Conservation (phyloP, 257 asterid genomes). For the Nicotiana knightiana region DNA sequence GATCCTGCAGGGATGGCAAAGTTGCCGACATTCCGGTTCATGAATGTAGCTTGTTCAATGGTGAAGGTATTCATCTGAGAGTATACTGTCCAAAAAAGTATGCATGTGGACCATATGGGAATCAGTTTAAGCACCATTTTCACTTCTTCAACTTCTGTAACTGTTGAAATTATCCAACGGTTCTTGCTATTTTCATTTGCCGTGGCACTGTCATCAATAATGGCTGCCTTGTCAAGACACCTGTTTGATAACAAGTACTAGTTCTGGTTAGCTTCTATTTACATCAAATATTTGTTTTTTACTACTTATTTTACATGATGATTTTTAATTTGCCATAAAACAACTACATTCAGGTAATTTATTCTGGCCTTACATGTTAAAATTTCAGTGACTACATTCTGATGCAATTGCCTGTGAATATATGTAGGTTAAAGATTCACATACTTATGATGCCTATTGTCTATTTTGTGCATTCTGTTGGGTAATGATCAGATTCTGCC, state of each 20-base stretch:
- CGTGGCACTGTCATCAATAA: slow-evolving; percentile 25
- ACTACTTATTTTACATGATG: neutral
- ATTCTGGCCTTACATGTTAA: neutral
- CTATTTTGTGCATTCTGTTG: neutral
- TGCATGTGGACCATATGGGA: slow-evolving; percentile 87
- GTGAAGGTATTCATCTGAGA: slow-evolving; percentile 89
- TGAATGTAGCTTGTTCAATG: slow-evolving; percentile 82
- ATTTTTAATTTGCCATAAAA: neutral
- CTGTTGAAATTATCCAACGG: slow-evolving; percentile 36
- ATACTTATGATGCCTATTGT: neutral
- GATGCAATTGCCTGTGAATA: neutral
- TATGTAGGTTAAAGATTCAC: neutral
- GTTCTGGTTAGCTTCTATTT: neutral
- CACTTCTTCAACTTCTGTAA: slow-evolving; percentile 76
- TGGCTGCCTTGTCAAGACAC: slow-evolving; percentile 80
- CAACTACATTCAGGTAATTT: neutral
- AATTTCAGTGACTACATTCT: neutral
- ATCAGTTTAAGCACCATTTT: slow-evolving; percentile 71
- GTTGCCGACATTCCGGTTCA: slow-evolving; percentile 48
- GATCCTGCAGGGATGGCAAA: slow-evolving; percentile 68
- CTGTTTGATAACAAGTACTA: slow-evolving; percentile 22
- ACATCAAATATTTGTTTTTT: neutral
- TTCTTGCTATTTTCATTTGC: slow-evolving; percentile 6
- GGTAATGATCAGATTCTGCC: neutral
- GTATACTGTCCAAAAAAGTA: slow-evolving; percentile 84